Conservation (phyloP, 805 yeast species). For the Sporopachydermia quercuum region DNA sequence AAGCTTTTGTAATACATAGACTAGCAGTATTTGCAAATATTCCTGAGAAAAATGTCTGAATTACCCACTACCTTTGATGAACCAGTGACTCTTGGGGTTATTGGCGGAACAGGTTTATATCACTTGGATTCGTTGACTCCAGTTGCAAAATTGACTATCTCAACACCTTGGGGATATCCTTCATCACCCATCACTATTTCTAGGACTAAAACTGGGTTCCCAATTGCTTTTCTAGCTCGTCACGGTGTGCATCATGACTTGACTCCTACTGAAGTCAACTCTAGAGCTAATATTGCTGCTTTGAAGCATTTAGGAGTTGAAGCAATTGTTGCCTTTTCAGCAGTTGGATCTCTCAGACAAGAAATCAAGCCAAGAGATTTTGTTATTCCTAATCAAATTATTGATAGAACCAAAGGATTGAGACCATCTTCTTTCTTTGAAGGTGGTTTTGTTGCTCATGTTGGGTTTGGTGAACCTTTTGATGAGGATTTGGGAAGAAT, state of each 20-base stretch:
- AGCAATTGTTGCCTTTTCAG: conserved; percentile 82
- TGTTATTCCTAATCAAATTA: conserved; percentile 90
- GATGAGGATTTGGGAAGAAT: conserved; percentile 57
- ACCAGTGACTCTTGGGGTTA: conserved; percentile 71
- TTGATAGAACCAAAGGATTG: conserved; percentile 94
- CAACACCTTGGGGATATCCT: conserved; percentile 97
- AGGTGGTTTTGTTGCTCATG: conserved; percentile 91
- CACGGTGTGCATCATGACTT: conserved; percentile 86
- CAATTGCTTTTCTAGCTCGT: conserved; percentile 87
- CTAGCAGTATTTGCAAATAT: no score
- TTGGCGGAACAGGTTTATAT: conserved; percentile 98
- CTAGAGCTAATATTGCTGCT: conserved; percentile 91
- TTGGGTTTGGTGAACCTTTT: conserved; percentile 94
- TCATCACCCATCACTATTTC: conserved; percentile 88
- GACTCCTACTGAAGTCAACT: conserved; percentile 86
- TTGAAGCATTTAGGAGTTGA: conserved; percentile 76
- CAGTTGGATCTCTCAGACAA: conserved; percentile 88
- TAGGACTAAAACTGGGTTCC: conserved; percentile 59
- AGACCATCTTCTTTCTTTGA: conserved; percentile 84
- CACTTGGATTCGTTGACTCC: conserved; percentile 70
- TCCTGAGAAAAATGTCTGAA: conserved; percentile 4
- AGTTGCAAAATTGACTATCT: conserved; percentile 65
- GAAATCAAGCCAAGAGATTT: conserved; percentile 91
- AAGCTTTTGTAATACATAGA: no score
- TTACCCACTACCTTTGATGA: conserved; percentile 42